phyloP scores from a whole-genome alignment of 257 asterid species.

The Capsicum chinense region DNA sequence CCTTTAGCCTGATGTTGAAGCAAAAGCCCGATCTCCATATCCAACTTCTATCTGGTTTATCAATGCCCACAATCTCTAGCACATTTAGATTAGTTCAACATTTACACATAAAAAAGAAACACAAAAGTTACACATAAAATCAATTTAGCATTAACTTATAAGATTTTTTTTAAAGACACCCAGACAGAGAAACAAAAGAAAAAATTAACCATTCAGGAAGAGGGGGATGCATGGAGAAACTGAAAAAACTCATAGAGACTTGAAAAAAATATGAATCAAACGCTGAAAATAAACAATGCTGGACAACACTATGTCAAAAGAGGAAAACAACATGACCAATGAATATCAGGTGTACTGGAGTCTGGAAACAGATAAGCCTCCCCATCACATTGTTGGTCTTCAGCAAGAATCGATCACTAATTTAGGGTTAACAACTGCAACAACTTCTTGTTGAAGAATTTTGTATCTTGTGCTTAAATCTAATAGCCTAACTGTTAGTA shows the following conservation, averaged over 20 bases:
- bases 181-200: neutral
- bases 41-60: constrained; percentile 9
- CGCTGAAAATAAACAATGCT: neutral
- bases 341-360: neutral
- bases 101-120: constrained; percentile 11
- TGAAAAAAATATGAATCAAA: neutral
- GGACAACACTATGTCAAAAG: neutral
- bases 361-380: neutral
- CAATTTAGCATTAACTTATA: neutral
- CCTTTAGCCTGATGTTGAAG: constrained; percentile 1
- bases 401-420: neutral
- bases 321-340: neutral
- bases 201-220: neutral
- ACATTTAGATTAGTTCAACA: neutral
- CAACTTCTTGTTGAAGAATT: constrained; percentile 2
- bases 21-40: neutral
- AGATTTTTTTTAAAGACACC: neutral
- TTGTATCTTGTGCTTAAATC: neutral
- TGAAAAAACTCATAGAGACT: neutral
- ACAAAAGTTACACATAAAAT: neutral
- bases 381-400: constrained; percentile 13
- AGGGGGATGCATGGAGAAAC: constrained; percentile 12
- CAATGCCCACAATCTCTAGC: constrained; percentile 24
- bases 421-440: constrained; percentile 16
- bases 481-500: neutral